Conservation (phyloP, 163 green algal genomes). For the Coccomyxa subellipsoidea region DNA sequence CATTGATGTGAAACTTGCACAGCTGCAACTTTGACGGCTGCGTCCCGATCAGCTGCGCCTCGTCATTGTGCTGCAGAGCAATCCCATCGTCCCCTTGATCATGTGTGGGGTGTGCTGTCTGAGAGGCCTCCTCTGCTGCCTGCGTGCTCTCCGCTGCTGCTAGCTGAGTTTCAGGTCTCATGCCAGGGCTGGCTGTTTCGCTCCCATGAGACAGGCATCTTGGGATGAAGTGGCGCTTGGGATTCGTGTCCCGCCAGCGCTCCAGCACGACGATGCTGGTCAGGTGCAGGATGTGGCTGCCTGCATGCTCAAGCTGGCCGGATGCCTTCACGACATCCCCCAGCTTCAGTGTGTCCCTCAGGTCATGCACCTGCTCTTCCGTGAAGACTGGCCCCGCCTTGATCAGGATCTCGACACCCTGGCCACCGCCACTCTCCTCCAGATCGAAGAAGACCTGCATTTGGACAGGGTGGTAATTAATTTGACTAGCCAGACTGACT, state of each 20-base stretch:
- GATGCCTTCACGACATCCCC: not conserved
- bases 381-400: not conserved
- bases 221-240: not conserved
- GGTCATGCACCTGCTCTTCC: not conserved
- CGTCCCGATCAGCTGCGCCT: not conserved
- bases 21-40: not conserved
- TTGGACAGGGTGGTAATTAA: not conserved
- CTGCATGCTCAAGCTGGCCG: not conserved
- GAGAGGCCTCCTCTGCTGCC: not conserved
- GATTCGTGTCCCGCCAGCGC: not conserved
- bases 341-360: not conserved
- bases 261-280: not conserved
- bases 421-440: not conserved
- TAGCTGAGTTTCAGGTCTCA: not conserved
- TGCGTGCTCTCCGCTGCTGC: not conserved
- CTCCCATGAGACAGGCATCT: not conserved
- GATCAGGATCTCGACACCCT: not conserved
- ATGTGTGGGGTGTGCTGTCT: not conserved
- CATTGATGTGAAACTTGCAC: constrained; percentile 10
- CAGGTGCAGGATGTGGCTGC: not conserved
- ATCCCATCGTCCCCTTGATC: not conserved
- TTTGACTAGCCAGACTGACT: not conserved
- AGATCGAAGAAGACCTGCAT: constrained; percentile 2
- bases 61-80: not conserved
- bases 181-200: not conserved